Evolutionary conservation across 2,329 filamentous ascomycete genomes (phyloP), one percentile per base, ranked within the genome.

Genomic region (Botrytis sinoallii): DNA sequence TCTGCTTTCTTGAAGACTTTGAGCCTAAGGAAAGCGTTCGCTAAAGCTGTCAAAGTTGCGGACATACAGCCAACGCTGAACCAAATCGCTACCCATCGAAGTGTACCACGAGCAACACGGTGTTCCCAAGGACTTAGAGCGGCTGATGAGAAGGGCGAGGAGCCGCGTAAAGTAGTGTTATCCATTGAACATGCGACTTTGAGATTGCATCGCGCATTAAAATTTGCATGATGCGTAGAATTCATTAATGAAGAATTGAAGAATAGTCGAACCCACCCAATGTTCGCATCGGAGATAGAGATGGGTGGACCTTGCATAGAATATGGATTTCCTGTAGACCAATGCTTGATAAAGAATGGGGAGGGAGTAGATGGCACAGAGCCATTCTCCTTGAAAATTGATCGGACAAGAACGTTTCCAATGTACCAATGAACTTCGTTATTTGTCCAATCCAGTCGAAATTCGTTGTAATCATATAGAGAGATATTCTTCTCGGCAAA

Each of bases 201-300:
- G 20, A 79, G 40, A 29, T 77, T 73, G 70, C 83, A 84, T 46
- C 78, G 78, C 5, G 75, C 70, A 38, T 79, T 77, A 70, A 82
- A 83, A 18, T 63, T 74, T 40, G 70, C 48, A 44, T 76, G 77
- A 9, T 77, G 75, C 20, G 80, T 76, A 29, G 80, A 71, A 14
- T 79, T 84, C 78, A 81, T 83, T 12, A 81, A 75, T 1, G 85
- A 85, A 0, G 84, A 84, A 75, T 86, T 86, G 81, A 86, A 86
- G 77, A 86, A 86, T 42, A 84, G 79, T n/a, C 85, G 82, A 16
- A 84, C 81, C 83, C 84, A 86, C 12, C 80, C 83, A 46, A 86
- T 77, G 38, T 83, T 83, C 8, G 85, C 85, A 32, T 80, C 77
- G 3, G 84, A 82, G n/a, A 77, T 78, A 32, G 80, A 80, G 25